A percentile compares a stretch with the other conserved stretches of the same genome.
Conservation (phyloP, 495 filamentous ascomycete species). For the Lindgomyces ingoldianus region DNA sequence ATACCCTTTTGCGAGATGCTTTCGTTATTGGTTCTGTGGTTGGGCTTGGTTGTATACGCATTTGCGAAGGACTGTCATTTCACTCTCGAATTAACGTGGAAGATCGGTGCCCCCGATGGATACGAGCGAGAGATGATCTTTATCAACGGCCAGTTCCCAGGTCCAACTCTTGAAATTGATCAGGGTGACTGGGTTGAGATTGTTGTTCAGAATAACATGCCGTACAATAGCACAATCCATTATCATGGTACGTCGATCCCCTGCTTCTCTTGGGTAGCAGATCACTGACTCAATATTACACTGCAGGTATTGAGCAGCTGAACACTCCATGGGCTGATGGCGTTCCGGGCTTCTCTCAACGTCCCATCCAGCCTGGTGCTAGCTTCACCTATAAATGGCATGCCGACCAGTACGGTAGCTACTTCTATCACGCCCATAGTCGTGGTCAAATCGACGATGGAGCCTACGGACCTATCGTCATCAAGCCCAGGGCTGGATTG, state of each 20-base stretch:
- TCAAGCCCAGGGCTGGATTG: slow-evolving; percentile 31
- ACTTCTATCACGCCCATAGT: slow-evolving; percentile 58
- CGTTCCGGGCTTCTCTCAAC: slow-evolving; percentile 53
- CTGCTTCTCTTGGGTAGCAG: background rate
- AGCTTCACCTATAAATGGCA: slow-evolving; percentile 52
- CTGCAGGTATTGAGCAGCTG: slow-evolving; percentile 43
- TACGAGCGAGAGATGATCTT: slow-evolving; percentile 21
- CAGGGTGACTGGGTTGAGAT: slow-evolving; percentile 42
- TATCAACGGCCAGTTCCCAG: slow-evolving; percentile 31
- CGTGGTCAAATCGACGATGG: slow-evolving; percentile 55
- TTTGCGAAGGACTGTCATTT: background rate
- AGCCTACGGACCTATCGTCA: slow-evolving; percentile 55
- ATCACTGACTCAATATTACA: background rate
- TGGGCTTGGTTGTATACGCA: background rate
- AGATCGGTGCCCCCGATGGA: slow-evolving; percentile 20
- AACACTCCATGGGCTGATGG: slow-evolving; percentile 54
- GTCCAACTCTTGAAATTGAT: slow-evolving; percentile 21
- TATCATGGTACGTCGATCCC: slow-evolving; percentile 39
- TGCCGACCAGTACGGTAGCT: slow-evolving; percentile 54
- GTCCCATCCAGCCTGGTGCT: slow-evolving; percentile 49
- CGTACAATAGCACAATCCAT: slow-evolving; percentile 45
- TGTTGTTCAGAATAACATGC: slow-evolving; percentile 39
- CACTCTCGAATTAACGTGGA: slow-evolving; percentile 27
- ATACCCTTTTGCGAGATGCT: slow-evolving; percentile 9
- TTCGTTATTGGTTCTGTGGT: slow-evolving; percentile 1